Conservation (phyloP, 352 stramenopile species). For the Pythium rishiriense region DNA sequence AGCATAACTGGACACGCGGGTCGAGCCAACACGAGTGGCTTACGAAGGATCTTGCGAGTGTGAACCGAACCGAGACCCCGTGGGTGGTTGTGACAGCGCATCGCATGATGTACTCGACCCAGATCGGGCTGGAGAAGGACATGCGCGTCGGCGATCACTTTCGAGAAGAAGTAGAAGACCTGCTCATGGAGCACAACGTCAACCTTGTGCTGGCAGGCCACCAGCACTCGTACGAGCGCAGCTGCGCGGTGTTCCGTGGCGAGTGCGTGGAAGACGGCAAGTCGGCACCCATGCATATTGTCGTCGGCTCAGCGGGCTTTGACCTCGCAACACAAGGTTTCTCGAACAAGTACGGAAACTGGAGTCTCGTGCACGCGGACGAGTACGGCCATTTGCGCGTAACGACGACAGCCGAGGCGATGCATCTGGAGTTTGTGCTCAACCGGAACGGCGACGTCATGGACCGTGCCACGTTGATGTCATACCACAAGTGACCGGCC, state of each 20-base stretch:
- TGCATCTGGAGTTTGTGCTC: slow-evolving; percentile 66
- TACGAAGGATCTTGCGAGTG: slow-evolving; percentile 61
- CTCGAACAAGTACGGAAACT: slow-evolving; percentile 60
- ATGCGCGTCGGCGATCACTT: slow-evolving; percentile 76
- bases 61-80: slow-evolving; percentile 84
- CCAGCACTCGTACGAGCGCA: slow-evolving; percentile 90
- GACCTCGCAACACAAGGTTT: slow-evolving; percentile 50
- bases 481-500: slow-evolving; percentile 14
- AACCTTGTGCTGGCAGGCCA: slow-evolving; percentile 91
- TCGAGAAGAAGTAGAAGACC: slow-evolving; percentile 86
- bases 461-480: slow-evolving; percentile 43
- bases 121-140: slow-evolving; percentile 54
- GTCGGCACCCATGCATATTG: slow-evolving; percentile 65
- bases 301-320: slow-evolving; percentile 77
- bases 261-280: slow-evolving; percentile 55
- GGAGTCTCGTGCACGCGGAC: slow-evolving; percentile 63
- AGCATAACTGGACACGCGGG: slow-evolving; percentile 88
- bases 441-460: slow-evolving; percentile 69
- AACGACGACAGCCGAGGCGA: slow-evolving; percentile 33
- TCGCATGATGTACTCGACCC: slow-evolving; percentile 82
- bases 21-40: slow-evolving; percentile 90
- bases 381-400: slow-evolving; percentile 73
- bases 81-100: slow-evolving; percentile 92
- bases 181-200: slow-evolving; percentile 81
- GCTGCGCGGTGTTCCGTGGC: slow-evolving; percentile 73